phyloP scores from a whole-genome alignment of 2,329 filamentous ascomycete genomes.

The Plectosphaerella plurivora region DNA sequence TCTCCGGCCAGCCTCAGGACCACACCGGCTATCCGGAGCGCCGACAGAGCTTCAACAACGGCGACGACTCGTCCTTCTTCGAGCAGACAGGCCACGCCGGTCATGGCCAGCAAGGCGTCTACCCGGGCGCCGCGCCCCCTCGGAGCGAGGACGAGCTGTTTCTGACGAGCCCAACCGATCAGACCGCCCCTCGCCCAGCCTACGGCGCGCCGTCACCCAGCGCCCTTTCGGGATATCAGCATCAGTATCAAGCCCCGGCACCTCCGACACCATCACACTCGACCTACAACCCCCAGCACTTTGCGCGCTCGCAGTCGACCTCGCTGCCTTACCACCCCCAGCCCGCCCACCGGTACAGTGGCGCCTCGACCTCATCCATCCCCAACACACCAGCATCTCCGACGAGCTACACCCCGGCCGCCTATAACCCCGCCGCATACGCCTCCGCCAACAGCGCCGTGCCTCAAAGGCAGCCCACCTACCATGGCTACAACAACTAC shows the following conservation, averaged over 20 bases:
- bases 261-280: constrained; percentile 41
- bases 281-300: constrained; percentile 70
- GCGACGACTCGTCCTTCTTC: constrained; percentile 59
- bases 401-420: constrained; percentile 43
- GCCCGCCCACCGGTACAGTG: constrained; percentile 29
- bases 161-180: constrained; percentile 43
- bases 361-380: constrained; percentile 27
- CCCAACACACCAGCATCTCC: constrained; percentile 24
- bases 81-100: constrained; percentile 9
- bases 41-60: constrained; percentile 69
- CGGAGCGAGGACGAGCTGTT: constrained; percentile 59
- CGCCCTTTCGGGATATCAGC: constrained; percentile 47
- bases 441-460: constrained; percentile 32
- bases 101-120: constrained; percentile 16
- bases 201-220: constrained; percentile 34
- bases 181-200: constrained; percentile 22
- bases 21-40: constrained; percentile 39
- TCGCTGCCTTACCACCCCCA: constrained; percentile 45
- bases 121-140: constrained; percentile 15
- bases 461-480: constrained; percentile 47
- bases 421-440: constrained; percentile 59
- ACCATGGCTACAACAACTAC: constrained; percentile 43
- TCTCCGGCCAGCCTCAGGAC: constrained; percentile 35
- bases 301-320: constrained; percentile 50
- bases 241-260: constrained; percentile 42